These are phyloP conservation scores for Pythium oligandrum DNA, from an alignment of 352 stramenopile species.

Conservation along the genomic window DNA sequence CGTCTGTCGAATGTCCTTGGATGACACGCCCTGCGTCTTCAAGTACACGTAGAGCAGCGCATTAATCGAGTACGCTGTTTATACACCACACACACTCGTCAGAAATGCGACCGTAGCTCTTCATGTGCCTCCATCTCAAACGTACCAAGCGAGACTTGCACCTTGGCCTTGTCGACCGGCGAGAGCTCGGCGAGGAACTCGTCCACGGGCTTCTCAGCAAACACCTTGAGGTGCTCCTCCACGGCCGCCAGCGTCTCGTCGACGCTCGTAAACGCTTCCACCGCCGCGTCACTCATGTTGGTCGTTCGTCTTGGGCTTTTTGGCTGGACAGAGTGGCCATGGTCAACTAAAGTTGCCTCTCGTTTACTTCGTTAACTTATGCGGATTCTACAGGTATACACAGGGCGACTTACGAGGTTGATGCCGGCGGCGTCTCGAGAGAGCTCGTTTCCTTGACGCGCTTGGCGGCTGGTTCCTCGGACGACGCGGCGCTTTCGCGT, in stretches of 20 bases:
- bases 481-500: constrained; percentile 10
- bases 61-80: constrained; percentile 80
- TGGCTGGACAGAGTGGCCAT: constrained; percentile 10
- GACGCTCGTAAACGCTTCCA: constrained; percentile 61
- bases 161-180: constrained; percentile 75
- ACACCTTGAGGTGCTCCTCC: constrained; percentile 64
- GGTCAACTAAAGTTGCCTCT: no score
- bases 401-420: no score
- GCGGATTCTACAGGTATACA: no score
- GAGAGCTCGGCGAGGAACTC: constrained; percentile 50
- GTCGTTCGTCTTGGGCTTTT: constrained; percentile 18
- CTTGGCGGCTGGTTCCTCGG: constrained; percentile 19
- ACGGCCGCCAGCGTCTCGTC: constrained; percentile 77
- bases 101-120: no score
- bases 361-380: no score
- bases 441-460: no score
- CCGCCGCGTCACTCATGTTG: constrained; percentile 47
- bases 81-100: no score
- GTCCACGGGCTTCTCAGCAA: constrained; percentile 49
- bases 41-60: constrained; percentile 84
- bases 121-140: not conserved
- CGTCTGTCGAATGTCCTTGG: constrained; percentile 87
- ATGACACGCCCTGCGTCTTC: constrained; percentile 81
- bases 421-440: no score
- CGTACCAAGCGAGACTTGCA: constrained; percentile 78